phyloP scores from a whole-genome alignment of 306 rosid species.

The barrel medic (Medicago truncatula) region MtrunA17r5.0-ANR NC_053049.1:33654501-33655000 shows the following conservation, averaged over 20 bases:
- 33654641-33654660: background rate
- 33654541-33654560: background rate
- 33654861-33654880: constrained; percentile 96
- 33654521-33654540: background rate
- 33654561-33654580: background rate
- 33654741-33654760: constrained; percentile 9
- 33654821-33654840: background rate
- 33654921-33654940: constrained; percentile 83
- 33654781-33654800: constrained; percentile 20
- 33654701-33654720: too few species aligned
- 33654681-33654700: background rate
- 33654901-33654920: constrained; percentile 79
- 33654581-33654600: background rate
- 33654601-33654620: background rate
- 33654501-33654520: background rate
- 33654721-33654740: too few species aligned
- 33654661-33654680: background rate
- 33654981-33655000: background rate
- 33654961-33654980: constrained; percentile 69
- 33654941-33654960: constrained; percentile 89
- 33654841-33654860: constrained; percentile 77
- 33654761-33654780: background rate
- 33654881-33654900: constrained; percentile 79
- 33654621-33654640: background rate
- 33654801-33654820: background rate